A percentile compares a stretch with the other conserved stretches of the same genome.
These are phyloP conservation scores for Mortierella polycephala DNA, from an alignment of 371 early-diverging fungal genomes.

Conservation along the genomic window DNA sequence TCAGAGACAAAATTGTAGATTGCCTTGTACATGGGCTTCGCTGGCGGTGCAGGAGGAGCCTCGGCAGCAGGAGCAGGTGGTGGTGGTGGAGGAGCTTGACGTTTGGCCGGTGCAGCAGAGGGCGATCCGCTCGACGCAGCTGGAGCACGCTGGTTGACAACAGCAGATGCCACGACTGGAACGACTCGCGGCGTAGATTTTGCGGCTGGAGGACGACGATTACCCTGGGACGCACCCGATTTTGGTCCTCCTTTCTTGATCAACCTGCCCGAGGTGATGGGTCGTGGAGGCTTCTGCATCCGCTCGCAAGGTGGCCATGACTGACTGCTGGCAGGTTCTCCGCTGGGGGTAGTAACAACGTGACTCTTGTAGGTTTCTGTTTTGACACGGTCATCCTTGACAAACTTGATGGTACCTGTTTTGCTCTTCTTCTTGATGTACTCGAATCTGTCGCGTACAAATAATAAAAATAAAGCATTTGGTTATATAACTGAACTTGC, in stretches of 20 bases:
- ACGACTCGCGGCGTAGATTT: constrained; percentile 19
- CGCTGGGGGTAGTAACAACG: constrained; percentile 74
- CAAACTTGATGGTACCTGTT: constrained; percentile 78
- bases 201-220: constrained; percentile 38
- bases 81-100: constrained; percentile 68
- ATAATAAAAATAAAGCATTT: not conserved
- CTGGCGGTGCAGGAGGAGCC: constrained; percentile 57
- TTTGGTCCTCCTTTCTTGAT: constrained; percentile 47
- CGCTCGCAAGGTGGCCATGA: constrained; percentile 71
- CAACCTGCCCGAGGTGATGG: constrained; percentile 53
- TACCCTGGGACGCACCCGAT: constrained; percentile 18
- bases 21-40: constrained; percentile 74
- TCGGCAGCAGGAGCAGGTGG: constrained; percentile 64
- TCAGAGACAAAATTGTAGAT: constrained; percentile 78
- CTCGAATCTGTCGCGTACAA: constrained; percentile 56
- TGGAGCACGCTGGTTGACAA: constrained; percentile 24
- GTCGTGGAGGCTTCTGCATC: constrained; percentile 57
- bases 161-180: constrained; percentile 26
- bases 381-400: constrained; percentile 75
- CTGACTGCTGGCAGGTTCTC: constrained; percentile 74
- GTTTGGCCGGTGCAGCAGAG: constrained; percentile 31
- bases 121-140: constrained; percentile 41
- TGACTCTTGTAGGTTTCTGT: constrained; percentile 82
- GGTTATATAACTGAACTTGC: not conserved
- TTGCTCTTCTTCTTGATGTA: constrained; percentile 85